Evolutionary conservation across 495 filamentous ascomycete species (phyloP), one percentile per base, ranked within the genome.

Genomic region (Xylaria curta): DNA sequence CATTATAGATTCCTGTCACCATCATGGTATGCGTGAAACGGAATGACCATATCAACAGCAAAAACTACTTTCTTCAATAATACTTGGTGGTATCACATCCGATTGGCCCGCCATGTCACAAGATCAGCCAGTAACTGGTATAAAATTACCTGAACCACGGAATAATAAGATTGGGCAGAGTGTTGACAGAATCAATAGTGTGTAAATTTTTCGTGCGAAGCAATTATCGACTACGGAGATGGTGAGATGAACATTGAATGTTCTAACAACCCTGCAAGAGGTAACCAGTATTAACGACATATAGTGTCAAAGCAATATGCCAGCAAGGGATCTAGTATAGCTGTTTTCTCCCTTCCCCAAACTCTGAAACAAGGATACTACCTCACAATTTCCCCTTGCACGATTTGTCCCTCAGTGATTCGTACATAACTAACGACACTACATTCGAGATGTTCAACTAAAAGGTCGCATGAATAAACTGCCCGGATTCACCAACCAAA

Each of bases 81-180:
- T 26, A 40, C 38, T 15, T n/a, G 9, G 0, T 65, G 28, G 24
- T 63, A n/a, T 58, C 33, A 12, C n/a, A 42, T 58, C 47, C 38
- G 65, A 56, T 56, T 58, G 51, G 65, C 33, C 40, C 36, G 65
- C n/a, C 40, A 58, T 47, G 33, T 68, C 53, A 46, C 51, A 44
- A 68, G 51, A 24, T 40, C 28, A 26, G 19, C 31, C 44, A 46
- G 21, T 21, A 58, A 42, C 33, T n/a, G 51, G 47, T 51, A 68
- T 68, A 28, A 58, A 51, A 68, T 54, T 68, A 49, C 65, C 15
- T 51, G 36, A 59, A 68, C 53, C 66, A 60, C 40, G 51, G 46
- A 49, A 58, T 26, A 65, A 46, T 21, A 65, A 31, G 24, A 46
- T 65, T 31, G n/a, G 44, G 24, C 26, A 49, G 40, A 65, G 21